phyloP scores from a whole-genome alignment of 768 basidiomycete genomes.

The Mycena chlorophos region DNA sequence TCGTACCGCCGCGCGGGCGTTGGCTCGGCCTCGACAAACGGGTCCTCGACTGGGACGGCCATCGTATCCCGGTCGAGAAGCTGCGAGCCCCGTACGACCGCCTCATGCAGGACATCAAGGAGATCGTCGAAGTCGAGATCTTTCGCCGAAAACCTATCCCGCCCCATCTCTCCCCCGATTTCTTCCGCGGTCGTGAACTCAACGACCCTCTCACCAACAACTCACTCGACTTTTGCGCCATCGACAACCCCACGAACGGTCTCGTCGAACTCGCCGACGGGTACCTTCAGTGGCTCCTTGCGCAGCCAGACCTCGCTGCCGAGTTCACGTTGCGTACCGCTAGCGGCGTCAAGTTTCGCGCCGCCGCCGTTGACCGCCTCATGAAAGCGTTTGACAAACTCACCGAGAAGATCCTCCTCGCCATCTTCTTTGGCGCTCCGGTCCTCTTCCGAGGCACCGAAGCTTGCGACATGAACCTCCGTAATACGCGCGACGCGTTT shows the following conservation, averaged over 20 bases:
- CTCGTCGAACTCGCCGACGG: neutral
- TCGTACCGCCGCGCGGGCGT: neutral
- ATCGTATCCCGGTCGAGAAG: neutral
- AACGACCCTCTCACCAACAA: neutral
- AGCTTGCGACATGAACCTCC: neutral
- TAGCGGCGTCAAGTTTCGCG: conserved; percentile 3
- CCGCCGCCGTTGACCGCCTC: neutral
- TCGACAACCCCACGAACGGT: conserved; percentile 3
- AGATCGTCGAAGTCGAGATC: neutral
- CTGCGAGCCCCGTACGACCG: neutral
- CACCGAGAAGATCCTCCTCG: neutral
- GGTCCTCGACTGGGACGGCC: conserved; percentile 8
- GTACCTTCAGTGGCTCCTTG: conserved; percentile 3
- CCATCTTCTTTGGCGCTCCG: neutral
- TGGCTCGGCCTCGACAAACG: neutral
- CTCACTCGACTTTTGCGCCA: neutral
- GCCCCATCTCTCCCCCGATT: neutral
- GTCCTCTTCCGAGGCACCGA: conserved; percentile 1
- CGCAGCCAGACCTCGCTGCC: neutral
- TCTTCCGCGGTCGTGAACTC: neutral
- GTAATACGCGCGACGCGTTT: neutral
- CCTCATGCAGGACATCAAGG: conserved; percentile 1
- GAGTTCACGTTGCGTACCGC: neutral
- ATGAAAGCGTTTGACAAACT: conserved; percentile 1
- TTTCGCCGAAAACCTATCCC: conserved; percentile 6